Base-by-base conservation (phyloP, 2,329 filamentous ascomycete species). In the Ascochyta clinopodiicola region DNA sequence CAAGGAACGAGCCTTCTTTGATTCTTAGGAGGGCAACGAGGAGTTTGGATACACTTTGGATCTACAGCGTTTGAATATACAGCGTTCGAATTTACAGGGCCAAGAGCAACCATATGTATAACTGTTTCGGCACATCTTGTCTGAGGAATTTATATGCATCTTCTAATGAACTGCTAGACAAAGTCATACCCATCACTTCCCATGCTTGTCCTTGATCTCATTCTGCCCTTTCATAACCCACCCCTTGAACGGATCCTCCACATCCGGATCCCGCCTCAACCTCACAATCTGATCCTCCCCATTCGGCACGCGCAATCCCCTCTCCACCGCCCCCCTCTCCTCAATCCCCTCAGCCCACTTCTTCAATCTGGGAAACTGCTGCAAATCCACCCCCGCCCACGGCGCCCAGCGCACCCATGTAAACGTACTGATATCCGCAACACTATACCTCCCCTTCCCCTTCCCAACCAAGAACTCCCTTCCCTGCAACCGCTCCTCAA, bases 361-460 rank as follows among this genome's bases (percentile, higher is more conserved):
- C 56, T 82, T 66, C 60, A 86, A 35, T 62, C 81, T 77, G 24
- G 82, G 82, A 68, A 84, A 95, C 59, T 91, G 86, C 0, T 85
- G 78, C 44, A 93, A 82, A 37, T 90, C 84, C 35, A 91, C 72
- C 3, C 87, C 87, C 0, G 81, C 79, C 79, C 87, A 84, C 3
- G 78, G 75, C 2, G 82, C 78, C n/a, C 75, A 76, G 4, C 85
- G 79, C 7, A 93, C 83, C 91, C 91, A 95, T 17, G 89, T 89
- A 84, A 88, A 92, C 68, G 84, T 84, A 80, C 57, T 95, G 0
- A 69, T 89, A 73, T 96, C 91, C 1, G 91, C 91, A 62, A 90
- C 69, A 9, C 57, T 65, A 32, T 64, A 80, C 60, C 83, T 84
- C 71, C 83, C 83, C 59, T 80, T 79, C 1, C 80, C 81, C 9